Conservation (phyloP, 202 grass and related monocot species). For the Musa balbisiana region DNA sequence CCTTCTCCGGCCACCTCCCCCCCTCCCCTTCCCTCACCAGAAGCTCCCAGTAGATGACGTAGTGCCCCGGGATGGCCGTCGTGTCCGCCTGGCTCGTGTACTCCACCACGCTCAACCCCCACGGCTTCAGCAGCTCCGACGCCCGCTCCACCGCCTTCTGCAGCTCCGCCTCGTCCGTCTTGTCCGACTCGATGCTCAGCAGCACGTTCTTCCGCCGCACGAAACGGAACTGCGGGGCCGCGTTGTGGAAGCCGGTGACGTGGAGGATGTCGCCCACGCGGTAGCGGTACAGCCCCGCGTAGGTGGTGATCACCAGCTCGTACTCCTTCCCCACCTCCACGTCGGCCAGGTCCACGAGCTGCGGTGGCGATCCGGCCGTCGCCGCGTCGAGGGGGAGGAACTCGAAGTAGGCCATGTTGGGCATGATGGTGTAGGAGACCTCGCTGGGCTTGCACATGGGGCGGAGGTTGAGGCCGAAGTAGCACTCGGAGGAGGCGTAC, state of each 20-base stretch:
- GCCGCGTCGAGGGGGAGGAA: conserved; percentile 26
- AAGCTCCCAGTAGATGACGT: conserved; percentile 98
- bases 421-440: conserved; percentile 60
- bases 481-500: conserved; percentile 96
- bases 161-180: conserved; percentile 92
- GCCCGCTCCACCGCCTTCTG: conserved; percentile 73
- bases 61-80: conserved; percentile 72
- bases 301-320: conserved; percentile 92
- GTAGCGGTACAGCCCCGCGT: conserved; percentile 78
- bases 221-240: conserved; percentile 79
- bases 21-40: conserved; percentile 36
- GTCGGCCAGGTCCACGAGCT: conserved; percentile 67
- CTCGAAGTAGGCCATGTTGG: conserved; percentile 69
- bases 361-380: neutral
- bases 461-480: conserved; percentile 54
- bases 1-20: conserved; percentile 35
- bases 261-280: conserved; percentile 85
- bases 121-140: conserved; percentile 50
- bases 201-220: conserved; percentile 91
- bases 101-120: conserved; percentile 42
- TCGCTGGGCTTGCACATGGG: conserved; percentile 52
- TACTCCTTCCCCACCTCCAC: conserved; percentile 73
- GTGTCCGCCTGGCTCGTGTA: conserved; percentile 86
- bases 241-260: conserved; percentile 76
- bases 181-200: conserved; percentile 92